Conservation (phyloP, 306 rosid species). For the Parietaria judaica region DNA sequence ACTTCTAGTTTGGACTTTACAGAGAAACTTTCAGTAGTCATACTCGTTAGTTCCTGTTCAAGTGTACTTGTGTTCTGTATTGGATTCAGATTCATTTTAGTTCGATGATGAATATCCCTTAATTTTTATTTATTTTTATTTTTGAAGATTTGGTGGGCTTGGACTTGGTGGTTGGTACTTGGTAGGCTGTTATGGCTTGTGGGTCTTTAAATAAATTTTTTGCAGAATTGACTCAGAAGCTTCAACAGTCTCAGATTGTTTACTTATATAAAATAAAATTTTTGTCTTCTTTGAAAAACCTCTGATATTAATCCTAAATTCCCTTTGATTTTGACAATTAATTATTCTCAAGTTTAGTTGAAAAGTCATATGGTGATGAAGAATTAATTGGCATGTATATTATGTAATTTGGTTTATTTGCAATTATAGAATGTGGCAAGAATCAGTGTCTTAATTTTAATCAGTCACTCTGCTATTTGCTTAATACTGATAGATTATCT, state of each 20-base stretch:
- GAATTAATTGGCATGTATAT: background rate
- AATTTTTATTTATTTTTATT: background rate
- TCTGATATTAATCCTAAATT: no score
- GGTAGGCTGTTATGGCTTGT: slow-evolving; percentile 1
- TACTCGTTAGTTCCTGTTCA: no score
- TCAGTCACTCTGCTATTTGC: no score
- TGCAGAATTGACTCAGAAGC: background rate
- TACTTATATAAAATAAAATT: background rate
- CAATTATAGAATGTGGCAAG: no score
- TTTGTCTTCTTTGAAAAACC: background rate
- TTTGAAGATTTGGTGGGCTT: no score
- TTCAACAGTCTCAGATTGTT: background rate
- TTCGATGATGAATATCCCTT: background rate
- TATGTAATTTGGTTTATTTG: no score
- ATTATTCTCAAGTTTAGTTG: background rate
- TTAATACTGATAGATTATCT: no score
- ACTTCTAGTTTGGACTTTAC: no score
- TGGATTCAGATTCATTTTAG: background rate
- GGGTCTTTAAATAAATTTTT: no score
- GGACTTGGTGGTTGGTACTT: background rate
- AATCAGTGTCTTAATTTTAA: no score
- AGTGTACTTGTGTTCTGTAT: background rate
- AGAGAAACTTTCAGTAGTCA: no score
- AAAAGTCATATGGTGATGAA: background rate
- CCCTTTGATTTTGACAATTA: no score